Evolutionary conservation across 2,329 filamentous ascomycete genomes (phyloP), one percentile per base, ranked within the genome.

Genomic region (Colletotrichum orchidophilum): DNA sequence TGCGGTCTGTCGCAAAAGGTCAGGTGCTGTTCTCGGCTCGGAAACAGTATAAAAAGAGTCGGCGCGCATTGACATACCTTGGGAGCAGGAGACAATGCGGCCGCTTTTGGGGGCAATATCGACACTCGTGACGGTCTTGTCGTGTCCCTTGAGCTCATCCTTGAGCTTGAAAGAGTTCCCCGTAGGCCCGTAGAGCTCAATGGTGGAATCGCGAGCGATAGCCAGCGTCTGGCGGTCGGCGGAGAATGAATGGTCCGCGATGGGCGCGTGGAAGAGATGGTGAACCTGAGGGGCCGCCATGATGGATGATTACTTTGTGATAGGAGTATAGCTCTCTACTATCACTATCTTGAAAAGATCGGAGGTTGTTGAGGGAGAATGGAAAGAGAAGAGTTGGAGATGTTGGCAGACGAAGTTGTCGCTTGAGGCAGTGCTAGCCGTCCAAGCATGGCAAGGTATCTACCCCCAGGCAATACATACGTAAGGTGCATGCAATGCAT

Each of bases 281-380:
- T 98, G 94, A 70, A 97, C 93, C 87, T 98, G 94, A 75, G 95
- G 94, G 71, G 92, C 82, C 66, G 94, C 87, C 96, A 98, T 98
- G 71, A 63, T 87, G 81, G 74, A 64, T 63, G 21, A 63, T 60
- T 63, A 42, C 70, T 72, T 68, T 68, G 85, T 87, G 92, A 93
- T 94, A 96, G 94, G 94, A 97, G 94, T 82, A 70, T 70, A 94
- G 90, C 94, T 97, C 96, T 98, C 96, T 92, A 98, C 96, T 98
- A 96, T 88, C 93, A 90, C 86, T 63, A 58, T 65, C 33, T 39
- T 18, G 35, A 55, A 29, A 11, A 21, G 29, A 39, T 27, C 31
- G 29, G 58, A 53, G 50, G 50, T 67, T 55, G 42, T 67, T 49
- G 49, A 54, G 27, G 21, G 58, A 24, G 52, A 50, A 7, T 27